These are phyloP conservation scores for Vitis cinerea DNA, from an alignment of 164 flowering plant species.

Conservation along the genomic window DNA sequence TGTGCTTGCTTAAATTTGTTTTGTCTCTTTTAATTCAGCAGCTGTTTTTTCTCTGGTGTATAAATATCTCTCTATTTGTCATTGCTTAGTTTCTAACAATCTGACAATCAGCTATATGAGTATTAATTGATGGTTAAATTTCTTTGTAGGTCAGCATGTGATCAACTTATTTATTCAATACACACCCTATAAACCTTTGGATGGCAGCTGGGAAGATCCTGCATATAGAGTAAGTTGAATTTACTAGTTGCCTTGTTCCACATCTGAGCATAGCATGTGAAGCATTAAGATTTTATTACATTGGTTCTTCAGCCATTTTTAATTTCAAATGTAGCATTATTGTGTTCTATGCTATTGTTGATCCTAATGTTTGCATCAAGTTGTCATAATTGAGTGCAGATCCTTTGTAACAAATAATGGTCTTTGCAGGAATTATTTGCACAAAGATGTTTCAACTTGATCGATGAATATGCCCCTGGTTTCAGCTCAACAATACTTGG, in stretches of 20 bases:
- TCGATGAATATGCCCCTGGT: slow-evolving; percentile 93
- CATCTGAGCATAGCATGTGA: not conserved
- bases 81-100: too few species aligned
- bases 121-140: not conserved
- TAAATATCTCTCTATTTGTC: too few species aligned
- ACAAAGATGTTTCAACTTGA: slow-evolving; percentile 73
- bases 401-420: not conserved
- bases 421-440: slow-evolving; percentile 76
- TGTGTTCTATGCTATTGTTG: too few species aligned
- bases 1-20: too few species aligned
- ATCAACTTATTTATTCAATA: slow-evolving; percentile 87
- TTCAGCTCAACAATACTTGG: slow-evolving; percentile 84
- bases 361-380: not conserved
- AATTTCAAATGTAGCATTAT: not conserved
- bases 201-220: slow-evolving; percentile 88
- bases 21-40: too few species aligned
- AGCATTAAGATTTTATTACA: not conserved
- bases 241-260: not conserved
- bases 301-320: slow-evolving; percentile 2
- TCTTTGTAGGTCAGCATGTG: slow-evolving; percentile 78
- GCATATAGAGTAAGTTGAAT: slow-evolving; percentile 61
- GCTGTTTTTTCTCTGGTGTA: too few species aligned
- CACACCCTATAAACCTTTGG: slow-evolving; percentile 82
- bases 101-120: not conserved
- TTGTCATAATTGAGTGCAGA: not conserved